Evolutionary conservation across 2,329 filamentous ascomycete genomes (phyloP), one percentile per base, ranked within the genome.

Genomic region (Ceratocystis albifundus): DNA sequence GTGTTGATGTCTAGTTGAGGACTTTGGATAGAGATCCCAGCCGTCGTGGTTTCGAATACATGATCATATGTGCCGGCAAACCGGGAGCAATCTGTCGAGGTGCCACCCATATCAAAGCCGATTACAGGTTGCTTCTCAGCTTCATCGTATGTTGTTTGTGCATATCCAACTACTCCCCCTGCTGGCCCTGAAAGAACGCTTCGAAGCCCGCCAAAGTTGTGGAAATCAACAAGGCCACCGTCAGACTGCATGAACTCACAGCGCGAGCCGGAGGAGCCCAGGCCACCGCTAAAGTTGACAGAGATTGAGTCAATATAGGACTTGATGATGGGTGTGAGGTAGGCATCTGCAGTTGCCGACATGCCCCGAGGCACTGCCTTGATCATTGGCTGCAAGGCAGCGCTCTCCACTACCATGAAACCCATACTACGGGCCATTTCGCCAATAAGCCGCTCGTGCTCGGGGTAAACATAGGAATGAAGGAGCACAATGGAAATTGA

Each of bases 181-280:
- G 92, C 92, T 1, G 92, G 92, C 0, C 92, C 92, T 0, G 90
- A 95, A 1, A 96, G 74, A 68, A 96, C 95, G 1, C 90, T 90
- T 71, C 88, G 86, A 3, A 96, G 77, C 0, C 92, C 92, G 0
- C 89, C 92, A 72, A 96, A 96, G 70, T 84, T 86, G 66, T 89
- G 85, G 0, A 91, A 88, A 69, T 91, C 88, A 0, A 87, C 84
- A 1, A 87, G 74, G 0, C 85, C 84, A 25, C 89, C 90, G 69
- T 95, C 89, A 8, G 88, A 91, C 74, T 96, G 90, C 91, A 96
- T 96, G 71, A 96, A 96, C 74, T 96, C 91, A 76, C 92, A 96
- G 69, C 92, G 80, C 2, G 90, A 89, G 2, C 90, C 90, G 74
- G 87, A 85, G 3, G 94, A 87, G 1, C 90, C 90, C 0, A 96